phyloP scores from a whole-genome alignment of 805 yeast genomes.

The Sungouiella blattae region DNA sequence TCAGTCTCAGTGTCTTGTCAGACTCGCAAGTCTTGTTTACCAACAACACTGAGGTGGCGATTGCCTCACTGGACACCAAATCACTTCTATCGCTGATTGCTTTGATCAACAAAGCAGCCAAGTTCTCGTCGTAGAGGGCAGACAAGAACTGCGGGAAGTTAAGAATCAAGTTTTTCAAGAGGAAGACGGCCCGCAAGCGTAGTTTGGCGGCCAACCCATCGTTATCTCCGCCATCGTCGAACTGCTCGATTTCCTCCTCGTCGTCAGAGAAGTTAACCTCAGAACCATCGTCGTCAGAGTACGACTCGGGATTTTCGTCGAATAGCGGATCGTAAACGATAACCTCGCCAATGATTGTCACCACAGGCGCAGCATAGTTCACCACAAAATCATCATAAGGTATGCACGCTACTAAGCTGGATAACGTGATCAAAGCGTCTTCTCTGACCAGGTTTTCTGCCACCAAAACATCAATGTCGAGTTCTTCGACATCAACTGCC shows the following conservation, averaged over 20 bases:
- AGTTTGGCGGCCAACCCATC: constrained; percentile 58
- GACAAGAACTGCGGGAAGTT: constrained; percentile 35
- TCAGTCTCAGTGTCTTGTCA: not conserved
- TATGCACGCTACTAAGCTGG: constrained; percentile 24
- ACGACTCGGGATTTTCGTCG: constrained; percentile 11
- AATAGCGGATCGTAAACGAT: constrained; percentile 30
- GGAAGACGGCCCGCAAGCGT: constrained; percentile 47
- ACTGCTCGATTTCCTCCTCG: constrained; percentile 41
- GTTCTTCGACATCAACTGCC: constrained; percentile 23
- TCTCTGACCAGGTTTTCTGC: constrained; percentile 48
- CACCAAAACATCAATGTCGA: constrained; percentile 43
- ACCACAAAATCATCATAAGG: constrained; percentile 9
- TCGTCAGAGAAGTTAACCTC: constrained; percentile 24
- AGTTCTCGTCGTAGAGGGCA: constrained; percentile 23
- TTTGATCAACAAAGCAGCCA: constrained; percentile 28
- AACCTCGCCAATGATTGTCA: constrained; percentile 20
- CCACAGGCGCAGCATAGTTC: constrained; percentile 9
- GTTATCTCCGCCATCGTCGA: constrained; percentile 36
- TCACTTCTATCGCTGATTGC: constrained; percentile 43
- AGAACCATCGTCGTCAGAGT: constrained; percentile 33
- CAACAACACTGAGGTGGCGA: constrained; percentile 42
- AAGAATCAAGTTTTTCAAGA: constrained; percentile 37
- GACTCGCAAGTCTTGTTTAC: constrained; percentile 24
- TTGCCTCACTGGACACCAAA: constrained; percentile 48
- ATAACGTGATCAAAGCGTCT: constrained; percentile 45